Evolutionary conservation across 257 asterid genomes (phyloP).

Genomic region (Eustoma russellianum): DNA sequence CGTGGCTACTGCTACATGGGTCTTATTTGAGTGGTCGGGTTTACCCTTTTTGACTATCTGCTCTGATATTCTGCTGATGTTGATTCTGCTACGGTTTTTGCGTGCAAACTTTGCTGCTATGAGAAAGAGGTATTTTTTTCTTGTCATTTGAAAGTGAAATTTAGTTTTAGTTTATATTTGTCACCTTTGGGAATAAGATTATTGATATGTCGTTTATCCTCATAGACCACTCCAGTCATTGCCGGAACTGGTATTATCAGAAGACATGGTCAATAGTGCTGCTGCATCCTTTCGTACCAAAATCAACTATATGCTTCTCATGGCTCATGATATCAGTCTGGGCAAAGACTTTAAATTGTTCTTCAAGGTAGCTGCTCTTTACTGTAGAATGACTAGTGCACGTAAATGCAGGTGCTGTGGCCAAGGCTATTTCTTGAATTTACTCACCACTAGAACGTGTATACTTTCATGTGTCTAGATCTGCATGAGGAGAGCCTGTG

Average conservation of each 20-base stretch:
- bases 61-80: conserved; percentile 70
- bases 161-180: conserved; percentile 8
- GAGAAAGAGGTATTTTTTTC: conserved; percentile 45
- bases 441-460: neutral
- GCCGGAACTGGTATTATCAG: conserved; percentile 85
- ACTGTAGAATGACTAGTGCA: conserved; percentile 3
- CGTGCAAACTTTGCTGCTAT: conserved; percentile 65
- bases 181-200: conserved; percentile 11
- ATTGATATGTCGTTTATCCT: conserved; percentile 16
- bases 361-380: conserved; percentile 51
- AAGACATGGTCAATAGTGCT: conserved; percentile 90
- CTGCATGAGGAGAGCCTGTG: neutral
- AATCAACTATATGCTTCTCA: conserved; percentile 77
- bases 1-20: conserved; percentile 78
- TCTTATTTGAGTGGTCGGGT: conserved; percentile 69
- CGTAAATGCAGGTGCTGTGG: neutral
- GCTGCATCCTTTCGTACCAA: conserved; percentile 92
- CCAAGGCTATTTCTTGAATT: no score
- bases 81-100: conserved; percentile 62
- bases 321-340: conserved; percentile 96
- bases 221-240: conserved; percentile 56
- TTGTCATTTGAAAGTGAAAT: conserved; percentile 1
- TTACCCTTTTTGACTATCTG: conserved; percentile 68
- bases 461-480: no score
- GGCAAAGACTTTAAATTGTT: conserved; percentile 93